phyloP scores from a whole-genome alignment of 768 basidiomycete genomes.

The Leucocoprinus sp. region DNA sequence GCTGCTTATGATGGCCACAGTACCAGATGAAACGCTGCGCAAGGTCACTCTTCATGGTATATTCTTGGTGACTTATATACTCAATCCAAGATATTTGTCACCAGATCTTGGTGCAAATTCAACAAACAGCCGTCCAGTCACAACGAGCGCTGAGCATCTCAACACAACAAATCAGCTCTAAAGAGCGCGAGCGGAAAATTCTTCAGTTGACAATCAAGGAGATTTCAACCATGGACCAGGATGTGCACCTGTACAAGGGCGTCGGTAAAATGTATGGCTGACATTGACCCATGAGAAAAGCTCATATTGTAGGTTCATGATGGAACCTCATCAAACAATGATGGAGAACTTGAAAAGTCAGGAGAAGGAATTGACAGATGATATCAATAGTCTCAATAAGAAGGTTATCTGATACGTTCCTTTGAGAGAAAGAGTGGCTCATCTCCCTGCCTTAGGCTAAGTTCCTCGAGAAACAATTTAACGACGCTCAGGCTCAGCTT shows the following conservation, averaged over 20 bases:
- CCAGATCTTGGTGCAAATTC: conserved; percentile 89
- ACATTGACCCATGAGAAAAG: conserved; percentile 2
- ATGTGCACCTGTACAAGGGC: conserved; percentile 85
- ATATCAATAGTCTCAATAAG: conserved; percentile 74
- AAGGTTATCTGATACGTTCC: conserved; percentile 44
- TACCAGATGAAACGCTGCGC: conserved; percentile 76
- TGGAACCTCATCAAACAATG: conserved; percentile 74
- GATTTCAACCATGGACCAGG: conserved; percentile 57
- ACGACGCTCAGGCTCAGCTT: conserved; percentile 80
- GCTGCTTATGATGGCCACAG: conserved; percentile 36
- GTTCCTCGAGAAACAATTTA: conserved; percentile 90
- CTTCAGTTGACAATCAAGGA: conserved; percentile 85
- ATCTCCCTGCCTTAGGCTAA: conserved; percentile 46
- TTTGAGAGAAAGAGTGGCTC: background rate
- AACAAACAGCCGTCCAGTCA: conserved; percentile 82
- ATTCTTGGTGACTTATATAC: conserved; percentile 14
- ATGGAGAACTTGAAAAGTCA: conserved; percentile 64
- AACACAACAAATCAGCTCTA: conserved; percentile 65
- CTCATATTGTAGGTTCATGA: conserved; percentile 66
- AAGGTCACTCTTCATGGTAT: conserved; percentile 41
- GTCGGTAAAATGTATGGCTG: conserved; percentile 85
- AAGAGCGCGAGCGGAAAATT: conserved; percentile 86
- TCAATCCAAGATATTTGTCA: conserved; percentile 7
- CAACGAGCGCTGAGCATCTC: conserved; percentile 70
- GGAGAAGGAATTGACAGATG: conserved; percentile 80